Evolutionary conservation across 768 basidiomycete species (phyloP).

Genomic region (Suillus occidentalis): DNA sequence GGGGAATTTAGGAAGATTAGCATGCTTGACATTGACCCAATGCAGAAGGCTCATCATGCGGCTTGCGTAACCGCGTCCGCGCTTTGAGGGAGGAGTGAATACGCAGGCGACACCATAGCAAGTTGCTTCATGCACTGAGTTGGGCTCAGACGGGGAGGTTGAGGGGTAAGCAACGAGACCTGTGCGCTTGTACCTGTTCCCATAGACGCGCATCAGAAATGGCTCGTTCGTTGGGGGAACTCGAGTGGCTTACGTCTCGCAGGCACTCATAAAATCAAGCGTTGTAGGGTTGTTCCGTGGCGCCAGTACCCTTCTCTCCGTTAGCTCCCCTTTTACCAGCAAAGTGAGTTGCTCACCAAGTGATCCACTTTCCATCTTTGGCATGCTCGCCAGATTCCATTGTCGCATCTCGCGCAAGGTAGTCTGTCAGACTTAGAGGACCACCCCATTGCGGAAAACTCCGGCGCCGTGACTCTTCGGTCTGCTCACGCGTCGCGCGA

Average conservation of each 20-base stretch:
- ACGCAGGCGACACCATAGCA: slow-evolving; percentile 59
- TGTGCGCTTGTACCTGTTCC: slow-evolving; percentile 35
- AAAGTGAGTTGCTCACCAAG: slow-evolving; percentile 41
- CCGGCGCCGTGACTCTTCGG: slow-evolving; percentile 39
- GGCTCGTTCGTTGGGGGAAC: slow-evolving; percentile 1
- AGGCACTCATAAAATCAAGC: slow-evolving; percentile 57
- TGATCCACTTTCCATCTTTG: slow-evolving; percentile 43
- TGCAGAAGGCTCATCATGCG: slow-evolving; percentile 70
- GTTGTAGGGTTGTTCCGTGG: slow-evolving; percentile 45
- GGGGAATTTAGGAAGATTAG: slow-evolving; percentile 38
- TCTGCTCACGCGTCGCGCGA: slow-evolving; percentile 48
- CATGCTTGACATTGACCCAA: slow-evolving; percentile 44
- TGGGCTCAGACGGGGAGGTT: slow-evolving; percentile 6
- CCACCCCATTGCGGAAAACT: slow-evolving; percentile 45
- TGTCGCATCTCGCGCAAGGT: slow-evolving; percentile 40
- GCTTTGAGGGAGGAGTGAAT: slow-evolving; percentile 50
- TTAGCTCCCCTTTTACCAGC: background rate
- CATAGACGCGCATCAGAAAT: slow-evolving; percentile 18
- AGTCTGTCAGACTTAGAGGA: slow-evolving; percentile 45
- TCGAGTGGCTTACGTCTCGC: slow-evolving; percentile 52
- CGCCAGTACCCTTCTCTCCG: slow-evolving; percentile 51
- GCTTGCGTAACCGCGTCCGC: slow-evolving; percentile 56
- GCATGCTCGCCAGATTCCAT: slow-evolving; percentile 45
- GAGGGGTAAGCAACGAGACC: slow-evolving; percentile 32
- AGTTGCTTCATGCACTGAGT: slow-evolving; percentile 30